Percentiles rank a stretch among this genome's conserved stretches.
Evolutionary conservation across 192 early-diverging fungal species (phyloP).

Genomic region (Rhizoclosmatium globosum): DNA sequence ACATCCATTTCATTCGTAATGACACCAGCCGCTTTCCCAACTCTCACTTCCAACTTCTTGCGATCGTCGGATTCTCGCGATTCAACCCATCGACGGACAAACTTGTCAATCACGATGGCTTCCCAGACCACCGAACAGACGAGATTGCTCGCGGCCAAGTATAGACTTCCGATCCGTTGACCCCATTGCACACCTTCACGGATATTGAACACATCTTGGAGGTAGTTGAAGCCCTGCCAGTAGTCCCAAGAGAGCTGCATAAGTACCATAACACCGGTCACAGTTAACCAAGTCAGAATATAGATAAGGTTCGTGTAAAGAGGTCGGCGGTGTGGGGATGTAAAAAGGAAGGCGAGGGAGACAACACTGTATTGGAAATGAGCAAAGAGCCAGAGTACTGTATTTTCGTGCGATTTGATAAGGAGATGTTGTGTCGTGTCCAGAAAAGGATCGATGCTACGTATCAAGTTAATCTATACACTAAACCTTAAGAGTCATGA

Average conservation of each 20-base stretch:
- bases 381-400: constrained; percentile 55
- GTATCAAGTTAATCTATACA: background rate
- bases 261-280: constrained; percentile 30
- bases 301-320: constrained; percentile 57
- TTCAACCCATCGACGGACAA: constrained; percentile 40
- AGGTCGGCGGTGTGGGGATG: constrained; percentile 47
- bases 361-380: constrained; percentile 52
- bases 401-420: constrained; percentile 55
- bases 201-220: constrained; percentile 39
- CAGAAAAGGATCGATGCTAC: constrained; percentile 37
- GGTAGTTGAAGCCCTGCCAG: constrained; percentile 34
- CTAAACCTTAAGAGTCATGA: background rate
- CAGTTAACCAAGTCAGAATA: constrained; percentile 30
- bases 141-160: constrained; percentile 39
- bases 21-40: constrained; percentile 27
- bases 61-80: constrained; percentile 25
- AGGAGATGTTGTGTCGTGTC: constrained; percentile 33
- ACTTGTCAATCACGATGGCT: constrained; percentile 37
- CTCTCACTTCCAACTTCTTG: constrained; percentile 16
- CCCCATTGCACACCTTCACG: constrained; percentile 39
- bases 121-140: constrained; percentile 35
- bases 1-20: constrained; percentile 5
- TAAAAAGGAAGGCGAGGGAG: constrained; percentile 41
- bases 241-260: constrained; percentile 42
- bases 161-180: constrained; percentile 37